Conservation (phyloP, 495 filamentous ascomycete species). For the Beverwykella pulmonaria region DNA sequence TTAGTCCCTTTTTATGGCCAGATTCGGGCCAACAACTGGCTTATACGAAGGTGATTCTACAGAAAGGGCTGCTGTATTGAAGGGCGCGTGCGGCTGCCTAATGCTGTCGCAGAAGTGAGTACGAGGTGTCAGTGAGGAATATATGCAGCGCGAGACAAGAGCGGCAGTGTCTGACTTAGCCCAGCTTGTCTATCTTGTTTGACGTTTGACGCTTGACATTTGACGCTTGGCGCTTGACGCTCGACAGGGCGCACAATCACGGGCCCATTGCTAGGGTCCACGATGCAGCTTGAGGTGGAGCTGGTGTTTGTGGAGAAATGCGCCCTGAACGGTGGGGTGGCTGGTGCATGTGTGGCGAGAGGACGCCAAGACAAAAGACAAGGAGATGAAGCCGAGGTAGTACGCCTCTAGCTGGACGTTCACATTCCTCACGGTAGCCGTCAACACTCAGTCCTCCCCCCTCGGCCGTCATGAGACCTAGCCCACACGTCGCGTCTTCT, state of each 20-base stretch:
- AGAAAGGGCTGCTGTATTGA: neutral
- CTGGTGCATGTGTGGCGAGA: neutral
- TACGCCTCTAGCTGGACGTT: conserved; percentile 3
- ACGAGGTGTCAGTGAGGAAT: neutral
- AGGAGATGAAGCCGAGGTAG: neutral
- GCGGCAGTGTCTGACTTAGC: neutral
- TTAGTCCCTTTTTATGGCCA: neutral
- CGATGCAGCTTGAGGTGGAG: neutral
- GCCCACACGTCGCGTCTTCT: neutral
- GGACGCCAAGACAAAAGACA: neutral
- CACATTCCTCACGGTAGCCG: conserved; percentile 28
- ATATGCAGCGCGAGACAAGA: neutral
- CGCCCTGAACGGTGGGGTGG: neutral
- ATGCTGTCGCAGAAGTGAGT: neutral
- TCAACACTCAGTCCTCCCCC: conserved; percentile 18
- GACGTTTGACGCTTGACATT: neutral
- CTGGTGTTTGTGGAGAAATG: neutral
- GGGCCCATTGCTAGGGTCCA: neutral
- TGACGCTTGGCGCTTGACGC: no score
- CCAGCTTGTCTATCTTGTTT: neutral
- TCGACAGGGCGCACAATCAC: neutral
- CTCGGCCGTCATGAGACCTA: conserved; percentile 18
- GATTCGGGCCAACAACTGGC: neutral
- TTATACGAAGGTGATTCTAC: neutral
- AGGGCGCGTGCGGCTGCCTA: neutral